Evolutionary conservation across 768 basidiomycete genomes (phyloP).

Genomic region (Lactarius pseudohatsudake): DNA sequence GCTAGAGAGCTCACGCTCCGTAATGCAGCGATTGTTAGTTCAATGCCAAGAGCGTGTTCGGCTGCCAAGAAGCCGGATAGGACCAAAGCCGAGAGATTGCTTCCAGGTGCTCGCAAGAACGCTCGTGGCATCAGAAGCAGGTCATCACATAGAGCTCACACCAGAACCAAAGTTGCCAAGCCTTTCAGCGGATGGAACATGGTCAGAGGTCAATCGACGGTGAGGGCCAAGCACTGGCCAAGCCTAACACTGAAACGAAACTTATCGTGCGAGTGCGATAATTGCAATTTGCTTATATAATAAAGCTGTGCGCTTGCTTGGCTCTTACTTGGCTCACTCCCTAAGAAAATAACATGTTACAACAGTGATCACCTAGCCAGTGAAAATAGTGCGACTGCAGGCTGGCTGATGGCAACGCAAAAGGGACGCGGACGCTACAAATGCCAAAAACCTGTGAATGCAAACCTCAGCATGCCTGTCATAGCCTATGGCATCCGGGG

Average conservation of each 20-base stretch:
- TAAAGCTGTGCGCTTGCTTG: not conserved
- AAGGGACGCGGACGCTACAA: not conserved
- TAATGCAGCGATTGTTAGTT: not conserved
- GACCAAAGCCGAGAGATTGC: too few species aligned
- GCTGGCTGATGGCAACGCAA: not conserved
- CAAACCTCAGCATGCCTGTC: not conserved
- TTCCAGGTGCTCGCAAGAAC: too few species aligned
- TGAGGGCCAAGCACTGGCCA: too few species aligned
- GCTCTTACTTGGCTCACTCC: too few species aligned
- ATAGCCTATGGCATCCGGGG: not conserved
- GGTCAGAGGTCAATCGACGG: not conserved
- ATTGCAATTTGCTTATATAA: not conserved
- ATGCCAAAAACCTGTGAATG: not conserved
- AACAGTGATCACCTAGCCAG: not conserved
- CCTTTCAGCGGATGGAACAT: not conserved
- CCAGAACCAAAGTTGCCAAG: not conserved
- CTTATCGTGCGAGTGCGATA: not conserved
- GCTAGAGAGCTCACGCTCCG: too few species aligned
- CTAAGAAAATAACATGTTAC: not conserved
- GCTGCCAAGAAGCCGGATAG: not conserved
- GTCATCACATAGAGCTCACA: too few species aligned
- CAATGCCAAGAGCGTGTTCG: not conserved
- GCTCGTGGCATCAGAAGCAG: too few species aligned
- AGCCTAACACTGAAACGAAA: not conserved
- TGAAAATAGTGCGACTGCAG: not conserved